Evolutionary conservation across 2,329 filamentous ascomycete species (phyloP).

Genomic region (Aspergillus puulaauensis): DNA sequence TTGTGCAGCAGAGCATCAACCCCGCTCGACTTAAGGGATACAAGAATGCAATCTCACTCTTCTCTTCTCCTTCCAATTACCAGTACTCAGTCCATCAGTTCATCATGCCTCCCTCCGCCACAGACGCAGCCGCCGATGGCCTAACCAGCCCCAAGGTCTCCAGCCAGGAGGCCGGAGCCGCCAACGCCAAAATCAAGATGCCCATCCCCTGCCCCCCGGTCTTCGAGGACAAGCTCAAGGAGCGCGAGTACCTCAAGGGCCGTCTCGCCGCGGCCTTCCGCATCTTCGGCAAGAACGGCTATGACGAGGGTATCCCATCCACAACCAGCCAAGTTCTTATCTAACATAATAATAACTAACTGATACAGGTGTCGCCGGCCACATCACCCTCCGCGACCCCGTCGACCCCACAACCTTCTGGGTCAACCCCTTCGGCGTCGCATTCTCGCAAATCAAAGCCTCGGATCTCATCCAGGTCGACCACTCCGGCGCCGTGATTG

Average conservation of each 20-base stretch:
- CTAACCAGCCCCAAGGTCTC: slow-evolving; percentile 11
- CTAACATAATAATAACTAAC: not conserved
- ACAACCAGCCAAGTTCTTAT: not conserved
- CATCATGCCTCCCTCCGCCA: slow-evolving; percentile 18
- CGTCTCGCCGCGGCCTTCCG: slow-evolving; percentile 57
- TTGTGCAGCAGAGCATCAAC: no score
- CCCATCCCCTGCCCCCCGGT: slow-evolving; percentile 34
- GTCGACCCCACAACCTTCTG: slow-evolving; percentile 61
- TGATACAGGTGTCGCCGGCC: slow-evolving; percentile 56
- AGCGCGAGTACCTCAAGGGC: slow-evolving; percentile 56
- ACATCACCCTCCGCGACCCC: slow-evolving; percentile 63
- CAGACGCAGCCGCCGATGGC: slow-evolving; percentile 16
- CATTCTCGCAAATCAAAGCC: slow-evolving; percentile 62
- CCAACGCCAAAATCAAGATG: slow-evolving; percentile 33
- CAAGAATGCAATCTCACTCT: not conserved
- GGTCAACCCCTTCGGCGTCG: slow-evolving; percentile 66
- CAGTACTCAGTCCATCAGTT: not conserved
- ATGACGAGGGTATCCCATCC: slow-evolving; percentile 46
- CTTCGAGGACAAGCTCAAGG: slow-evolving; percentile 44
- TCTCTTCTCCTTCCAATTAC: not conserved
- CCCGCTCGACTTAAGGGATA: no score
- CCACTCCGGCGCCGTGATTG: slow-evolving; percentile 61
- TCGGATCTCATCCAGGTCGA: slow-evolving; percentile 69
- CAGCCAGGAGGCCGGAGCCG: slow-evolving; percentile 22
- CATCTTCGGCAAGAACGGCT: slow-evolving; percentile 58